Conservation (phyloP, 2,329 filamentous ascomycete species). For the Fusarium palustre region DNA sequence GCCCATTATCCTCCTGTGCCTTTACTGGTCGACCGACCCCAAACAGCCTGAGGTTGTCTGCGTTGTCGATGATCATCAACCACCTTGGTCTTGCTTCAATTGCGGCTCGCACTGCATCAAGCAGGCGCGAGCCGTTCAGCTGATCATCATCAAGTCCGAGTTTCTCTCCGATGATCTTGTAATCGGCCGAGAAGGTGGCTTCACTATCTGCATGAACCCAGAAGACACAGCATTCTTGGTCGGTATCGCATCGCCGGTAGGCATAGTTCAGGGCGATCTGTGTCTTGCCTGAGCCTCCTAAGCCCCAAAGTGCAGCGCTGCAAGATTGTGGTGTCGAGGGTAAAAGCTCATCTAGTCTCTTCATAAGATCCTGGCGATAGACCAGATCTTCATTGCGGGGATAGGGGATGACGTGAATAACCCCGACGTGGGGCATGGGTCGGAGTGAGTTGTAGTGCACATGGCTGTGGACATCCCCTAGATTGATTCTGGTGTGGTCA, state of each 20-base stretch:
- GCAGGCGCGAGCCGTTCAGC: slow-evolving; percentile 40
- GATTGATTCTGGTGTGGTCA: background rate
- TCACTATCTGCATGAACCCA: slow-evolving; percentile 52
- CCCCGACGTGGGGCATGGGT: slow-evolving; percentile 7
- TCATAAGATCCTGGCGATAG: slow-evolving; percentile 28
- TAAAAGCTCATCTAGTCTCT: slow-evolving; percentile 37
- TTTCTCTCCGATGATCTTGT: slow-evolving; percentile 46
- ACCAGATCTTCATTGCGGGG: slow-evolving; percentile 45
- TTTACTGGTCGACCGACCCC: background rate
- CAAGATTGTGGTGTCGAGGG: slow-evolving; percentile 18
- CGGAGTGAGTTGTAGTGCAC: slow-evolving; percentile 6
- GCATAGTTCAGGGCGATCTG: slow-evolving; percentile 53
- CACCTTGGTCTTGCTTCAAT: slow-evolving; percentile 15
- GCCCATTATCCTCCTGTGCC: background rate
- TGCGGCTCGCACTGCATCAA: background rate
- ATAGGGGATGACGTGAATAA: slow-evolving; percentile 37
- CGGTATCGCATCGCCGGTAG: slow-evolving; percentile 40
- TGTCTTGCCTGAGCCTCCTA: slow-evolving; percentile 51
- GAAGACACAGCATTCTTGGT: slow-evolving; percentile 48
- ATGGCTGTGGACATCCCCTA: slow-evolving; percentile 7
- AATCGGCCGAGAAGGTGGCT: slow-evolving; percentile 48
- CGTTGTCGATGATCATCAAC: slow-evolving; percentile 23
- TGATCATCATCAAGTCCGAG: slow-evolving; percentile 38
- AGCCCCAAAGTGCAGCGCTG: slow-evolving; percentile 44
- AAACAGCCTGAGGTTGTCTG: slow-evolving; percentile 11